Evolutionary conservation across 306 rosid genomes (phyloP).

Genomic region (Bauhinia variegata): DNA sequence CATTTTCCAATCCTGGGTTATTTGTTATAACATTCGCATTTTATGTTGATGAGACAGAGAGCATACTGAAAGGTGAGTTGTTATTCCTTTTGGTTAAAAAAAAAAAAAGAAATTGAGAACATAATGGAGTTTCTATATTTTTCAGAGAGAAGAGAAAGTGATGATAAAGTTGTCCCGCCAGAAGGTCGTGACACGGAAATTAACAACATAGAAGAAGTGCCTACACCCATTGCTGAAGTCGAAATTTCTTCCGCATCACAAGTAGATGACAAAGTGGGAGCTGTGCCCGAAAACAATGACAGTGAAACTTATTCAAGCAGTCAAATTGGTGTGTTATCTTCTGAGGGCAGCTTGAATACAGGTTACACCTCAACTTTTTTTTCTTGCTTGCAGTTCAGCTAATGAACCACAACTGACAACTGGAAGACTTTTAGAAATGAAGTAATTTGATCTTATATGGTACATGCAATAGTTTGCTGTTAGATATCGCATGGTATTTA

Average conservation of each 20-base stretch:
- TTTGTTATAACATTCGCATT: too few species aligned
- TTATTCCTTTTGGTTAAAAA: not conserved
- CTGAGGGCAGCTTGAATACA: slow-evolving; percentile 43
- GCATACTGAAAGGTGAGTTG: too few species aligned
- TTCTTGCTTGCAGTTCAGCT: slow-evolving; percentile 28
- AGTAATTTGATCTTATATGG: slow-evolving; percentile 9
- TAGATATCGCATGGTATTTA: slow-evolving; percentile 10
- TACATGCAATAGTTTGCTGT: not conserved
- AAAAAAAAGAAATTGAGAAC: not conserved
- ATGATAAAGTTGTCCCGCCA: slow-evolving; percentile 27
- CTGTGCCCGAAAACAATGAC: slow-evolving; percentile 40
- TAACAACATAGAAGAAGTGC: slow-evolving; percentile 28
- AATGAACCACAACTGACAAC: slow-evolving; percentile 10
- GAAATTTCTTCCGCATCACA: slow-evolving; percentile 44
- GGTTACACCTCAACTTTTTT: slow-evolving; percentile 44
- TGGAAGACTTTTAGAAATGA: slow-evolving; percentile 10
- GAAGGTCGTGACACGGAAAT: slow-evolving; percentile 32
- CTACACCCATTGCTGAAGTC: slow-evolving; percentile 31
- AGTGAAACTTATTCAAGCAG: slow-evolving; percentile 39
- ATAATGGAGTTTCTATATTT: slow-evolving; percentile 25
- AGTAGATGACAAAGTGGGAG: slow-evolving; percentile 43
- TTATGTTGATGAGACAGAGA: too few species aligned
- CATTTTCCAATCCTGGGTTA: too few species aligned
- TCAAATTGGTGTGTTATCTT: slow-evolving; percentile 39
- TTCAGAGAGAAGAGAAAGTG: slow-evolving; percentile 28